Base-by-base conservation (phyloP, 257 asterid genomes). In the Solanum ahanhuiri region DNA sequence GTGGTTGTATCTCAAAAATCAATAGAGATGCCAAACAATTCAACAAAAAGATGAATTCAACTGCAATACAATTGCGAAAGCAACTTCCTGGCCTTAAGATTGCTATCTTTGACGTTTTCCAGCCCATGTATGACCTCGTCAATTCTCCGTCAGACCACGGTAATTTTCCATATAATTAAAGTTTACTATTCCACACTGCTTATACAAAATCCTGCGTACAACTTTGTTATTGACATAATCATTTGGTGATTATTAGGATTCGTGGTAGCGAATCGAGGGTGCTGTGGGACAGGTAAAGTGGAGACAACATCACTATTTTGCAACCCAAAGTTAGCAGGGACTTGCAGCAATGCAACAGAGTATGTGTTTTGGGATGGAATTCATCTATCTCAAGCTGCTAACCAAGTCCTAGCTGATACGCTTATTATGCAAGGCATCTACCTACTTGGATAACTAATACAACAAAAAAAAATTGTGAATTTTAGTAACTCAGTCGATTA, bases 301-400 rank as follows among this genome's bases (percentile, higher is more conserved):
- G 98, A 94, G 85, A 94, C 96, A 45, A 95, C 98, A 1, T 34
- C 88, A 2, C 75, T 97, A n/a, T 86, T 96, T 89, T 97, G 99
- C 96, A 94, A 95, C 85, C 92, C 95, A 1, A 91, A 90, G 64
- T 94, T 98, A 22, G 63, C 86, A 3, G 97, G 99, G 51, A 94
- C 96, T 18, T 97, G 98, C 85, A 86, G 88, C 87, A 96, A 97
- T 81, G 94, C 98, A 4, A 83, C 95, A 18, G 89, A 95, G 85
- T 94, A 89, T 77, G 99, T 97, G 88, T 97, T 97, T 63, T 97
- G 98, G 98, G 99, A 97, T 89, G 90, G 97, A 60, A 98, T 97
- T 39, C 99, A 97, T 92, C 98, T 98, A 0, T 93, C 99, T 81
- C 88, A 97, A 87, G 98, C 98, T 5, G 97, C 98, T 12, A 93